Evolutionary conservation across 2,329 filamentous ascomycete species (phyloP), one percentile per base, ranked within the genome.

Genomic region (Tricladium varicosporioides): DNA sequence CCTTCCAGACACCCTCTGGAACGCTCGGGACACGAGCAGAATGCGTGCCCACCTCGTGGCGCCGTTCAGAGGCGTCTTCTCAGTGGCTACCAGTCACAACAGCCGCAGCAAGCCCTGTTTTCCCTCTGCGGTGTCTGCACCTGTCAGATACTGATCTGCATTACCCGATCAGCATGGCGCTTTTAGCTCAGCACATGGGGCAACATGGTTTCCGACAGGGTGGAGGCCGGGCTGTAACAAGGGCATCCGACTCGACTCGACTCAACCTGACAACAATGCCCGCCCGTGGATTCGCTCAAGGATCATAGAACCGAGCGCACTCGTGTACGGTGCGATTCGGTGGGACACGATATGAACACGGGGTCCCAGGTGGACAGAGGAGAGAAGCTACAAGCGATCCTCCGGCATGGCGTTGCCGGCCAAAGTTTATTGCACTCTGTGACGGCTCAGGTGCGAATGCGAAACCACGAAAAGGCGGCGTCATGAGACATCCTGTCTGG

Each of bases 111-210:
- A 53, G 53, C 59, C 54, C 19, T 56, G 54, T 47, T 53, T 45
- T 57, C 22, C 55, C 56, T 44, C 51, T 60, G 36, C 36, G 36
- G 36, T 40, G 36, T 40, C 36, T 60, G 45, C 59, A 63, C 62
- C 57, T 66, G 64, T 65, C 65, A 68, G 58, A 60, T 56, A 53
- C 58, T 65, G 67, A 68, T 68, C 66, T 67, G 56, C 65, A 63
- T 62, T 67, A 65, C 63, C 65, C 65, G 65, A 67, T 68, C 61
- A 63, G 33, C 66, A 63, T 65, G 66, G 66, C 66, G 66, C 57
- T 65, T 64, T 66, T 67, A 64, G 65, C 60, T 63, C 64, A 58
- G 56, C 54, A 62, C 55, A 58, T 46, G 43, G 43, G 18, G 43
- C 31, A 59, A 56, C 57, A 58, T 50, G 32, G 40, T 43, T 49